phyloP scores from a whole-genome alignment of 306 rosid species.

The Prosopis cineraria region DNA sequence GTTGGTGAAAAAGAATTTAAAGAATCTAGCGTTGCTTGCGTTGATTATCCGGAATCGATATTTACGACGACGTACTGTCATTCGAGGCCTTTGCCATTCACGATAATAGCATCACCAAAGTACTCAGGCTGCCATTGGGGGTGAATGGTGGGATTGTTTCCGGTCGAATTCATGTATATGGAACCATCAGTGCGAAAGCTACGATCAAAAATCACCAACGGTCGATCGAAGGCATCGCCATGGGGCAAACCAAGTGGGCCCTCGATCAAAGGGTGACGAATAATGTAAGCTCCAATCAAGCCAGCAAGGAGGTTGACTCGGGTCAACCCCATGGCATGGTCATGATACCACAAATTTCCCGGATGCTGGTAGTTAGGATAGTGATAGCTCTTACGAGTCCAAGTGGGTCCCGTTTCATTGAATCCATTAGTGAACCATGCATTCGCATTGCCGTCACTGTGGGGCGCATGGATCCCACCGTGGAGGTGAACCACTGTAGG shows the following conservation, averaged over 20 bases:
- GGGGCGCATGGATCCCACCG: constrained; percentile 65
- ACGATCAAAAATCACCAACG: constrained; percentile 66
- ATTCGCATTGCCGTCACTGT: constrained; percentile 67
- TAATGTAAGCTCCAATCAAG: constrained; percentile 62
- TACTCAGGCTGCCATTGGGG: constrained; percentile 68
- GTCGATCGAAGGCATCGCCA: constrained; percentile 51
- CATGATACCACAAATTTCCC: constrained; percentile 85
- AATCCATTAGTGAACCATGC: constrained; percentile 69
- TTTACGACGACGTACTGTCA: constrained; percentile 66
- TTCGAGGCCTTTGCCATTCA: constrained; percentile 81
- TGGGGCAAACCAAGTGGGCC: constrained; percentile 51
- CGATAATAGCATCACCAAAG: constrained; percentile 72
- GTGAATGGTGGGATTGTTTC: constrained; percentile 77
- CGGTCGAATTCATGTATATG: constrained; percentile 66
- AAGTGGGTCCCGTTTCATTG: constrained; percentile 51
- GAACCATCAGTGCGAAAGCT: constrained; percentile 67
- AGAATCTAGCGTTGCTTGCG: constrained; percentile 85
- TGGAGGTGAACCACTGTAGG: constrained; percentile 88
- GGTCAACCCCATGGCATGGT: constrained; percentile 85
- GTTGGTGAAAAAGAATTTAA: constrained; percentile 59
- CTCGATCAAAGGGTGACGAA: constrained; percentile 56
- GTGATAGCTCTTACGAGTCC: constrained; percentile 50
- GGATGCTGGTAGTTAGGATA: constrained; percentile 74
- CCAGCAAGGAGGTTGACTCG: constrained; percentile 76
- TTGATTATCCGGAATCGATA: constrained; percentile 78